Evolutionary conservation across 164 flowering plant genomes (phyloP), one percentile per base, ranked within the genome.

Genomic region (Vitis labrusca): DNA sequence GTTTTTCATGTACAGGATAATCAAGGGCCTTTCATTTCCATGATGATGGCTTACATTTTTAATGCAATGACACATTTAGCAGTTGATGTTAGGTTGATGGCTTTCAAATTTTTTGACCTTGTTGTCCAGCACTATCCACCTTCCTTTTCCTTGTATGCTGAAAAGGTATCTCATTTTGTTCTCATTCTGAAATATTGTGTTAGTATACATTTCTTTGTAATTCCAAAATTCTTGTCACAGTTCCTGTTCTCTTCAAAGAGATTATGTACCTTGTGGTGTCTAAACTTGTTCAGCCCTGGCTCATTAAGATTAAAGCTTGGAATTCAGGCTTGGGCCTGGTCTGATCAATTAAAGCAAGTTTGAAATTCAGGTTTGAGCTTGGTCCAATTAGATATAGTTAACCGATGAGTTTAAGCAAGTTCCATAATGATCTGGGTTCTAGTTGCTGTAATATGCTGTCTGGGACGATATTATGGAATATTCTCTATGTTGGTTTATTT

Each of bases 51-150:
- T 5, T 89, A 90, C 71, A 81, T 93, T 59, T 93, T 91, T 65
- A 85, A 81, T 74, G 98, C 97, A 56, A 93, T 91, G 98, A 85
- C 94, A 55, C 85, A 93, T 81, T 80, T 90, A 50, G 75, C 90
- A 32, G 54, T 88, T 74, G 98, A 91, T 59, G 82, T 90, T 63
- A 88, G 93, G 64, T 55, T 95, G 79, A 91, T 88, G 94, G 94
- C 99, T 67, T 93, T 91, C 85, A 89, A 84, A 71, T 90, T 91
- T 80, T 74, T 86, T 66, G 97, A 89, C 69, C 97, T 93, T 62
- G 78, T 91, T 75, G 82, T 95, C 44, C 82, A 85, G 69, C 63
- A 82, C 66, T 79, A 85, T 73, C 97, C 99, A 64, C 74, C 86
- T 70, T 80, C 90, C 49, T 91, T 94, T 78, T 76, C 80, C 59